Evolutionary conservation across 2,329 filamentous ascomycete species (phyloP), one percentile per base, ranked within the genome.

Genomic region (Didymella pinodella): DNA sequence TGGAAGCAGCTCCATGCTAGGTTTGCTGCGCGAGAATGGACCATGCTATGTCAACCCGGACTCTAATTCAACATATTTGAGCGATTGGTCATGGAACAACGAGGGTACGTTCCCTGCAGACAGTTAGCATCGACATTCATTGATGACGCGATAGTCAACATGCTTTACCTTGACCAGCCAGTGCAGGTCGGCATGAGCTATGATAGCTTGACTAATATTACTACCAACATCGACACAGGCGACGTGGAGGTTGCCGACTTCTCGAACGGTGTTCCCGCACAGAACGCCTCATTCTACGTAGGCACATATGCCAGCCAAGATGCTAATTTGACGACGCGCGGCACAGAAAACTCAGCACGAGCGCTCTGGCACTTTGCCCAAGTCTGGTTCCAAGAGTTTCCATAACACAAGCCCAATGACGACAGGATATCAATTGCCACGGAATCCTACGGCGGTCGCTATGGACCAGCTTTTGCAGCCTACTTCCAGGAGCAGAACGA

Each of bases 111-210:
- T 36, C 1, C 6, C 14, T 8, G n/a, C 32, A 36, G 4, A 36
- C 11, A 7, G 7, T 36, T 16, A 36, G 22, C 2, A 14, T n/a
- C 16, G 32, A 18, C 16, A n/a, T 11, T n/a, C n/a, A 14, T 28
- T 50, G 10, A 41, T 28, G 26, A 57, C 2, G 20, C 4, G n/a
- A 8, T 16, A 79, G 68, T 71, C 25, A 71, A 73, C 50, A 73
- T 73, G 74, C 81, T 91, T n/a, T 90, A 88, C 74, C 84, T 91
- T 65, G 88, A 91, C 67, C 86, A 90, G 73, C 89, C 85, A 7
- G 82, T 81, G 18, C 82, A 86, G 57, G 82, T 85, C 4, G 85
- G 86, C 3, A 86, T 87, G 69, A 85, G 82, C 29, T 67, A 65
- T 46, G 59, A 70, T 31, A 44, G 60, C 26, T 48, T 65, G 22